Base-by-base conservation (phyloP, 2,329 filamentous ascomycete species). In the Akanthomyces lecanii region DNA sequence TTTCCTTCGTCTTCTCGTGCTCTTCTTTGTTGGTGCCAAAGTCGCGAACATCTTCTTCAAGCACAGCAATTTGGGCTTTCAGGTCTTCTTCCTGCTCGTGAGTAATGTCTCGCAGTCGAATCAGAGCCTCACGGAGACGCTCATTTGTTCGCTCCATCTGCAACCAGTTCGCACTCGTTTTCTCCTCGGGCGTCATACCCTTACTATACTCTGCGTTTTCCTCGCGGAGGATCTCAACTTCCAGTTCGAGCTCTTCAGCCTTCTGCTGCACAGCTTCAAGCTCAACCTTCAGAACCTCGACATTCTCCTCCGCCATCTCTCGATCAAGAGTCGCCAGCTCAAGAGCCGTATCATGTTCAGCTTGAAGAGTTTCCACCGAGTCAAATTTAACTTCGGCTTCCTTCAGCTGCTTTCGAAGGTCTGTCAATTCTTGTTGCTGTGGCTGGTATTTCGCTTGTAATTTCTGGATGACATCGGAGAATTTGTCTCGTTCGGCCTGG, bases 221-320 rank as follows among this genome's bases (percentile, higher is more conserved):
- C 69, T 95, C 91, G 45, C 86, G 84, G 16, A 97, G 76, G 44
- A 98, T 88, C 51, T 98, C 94, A 1, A 94, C 83, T 72, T 99
- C 94, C 11, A 97, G 80, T 69, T 95, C 88, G 8, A 96, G 79
- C 74, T 98, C 93, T 73, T 98, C 93, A 1, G 87, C 77, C 71
- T 88, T 92, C 63, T 85, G 78, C 70, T 91, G 91, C 60, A 96
- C 74, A 2, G 86, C 83, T 44, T 96, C 90, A 28, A 96, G 79
- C 71, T 99, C 93, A 1, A 85, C 83, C 73, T 92, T 95, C 57
- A 89, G 81, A 21, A 89, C 86, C 68, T 98, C 95, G 0, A 91
- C 89, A 50, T 88, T 92, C 75, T 97, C 94, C 74, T 99, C 93
- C 0, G 95, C 95, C 90, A 98, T 96, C 75, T 99, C 94, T 51